These are phyloP conservation scores for Saccharomycopsis sp. DNA, from an alignment of 805 yeast species.

Conservation along the genomic window DNA sequence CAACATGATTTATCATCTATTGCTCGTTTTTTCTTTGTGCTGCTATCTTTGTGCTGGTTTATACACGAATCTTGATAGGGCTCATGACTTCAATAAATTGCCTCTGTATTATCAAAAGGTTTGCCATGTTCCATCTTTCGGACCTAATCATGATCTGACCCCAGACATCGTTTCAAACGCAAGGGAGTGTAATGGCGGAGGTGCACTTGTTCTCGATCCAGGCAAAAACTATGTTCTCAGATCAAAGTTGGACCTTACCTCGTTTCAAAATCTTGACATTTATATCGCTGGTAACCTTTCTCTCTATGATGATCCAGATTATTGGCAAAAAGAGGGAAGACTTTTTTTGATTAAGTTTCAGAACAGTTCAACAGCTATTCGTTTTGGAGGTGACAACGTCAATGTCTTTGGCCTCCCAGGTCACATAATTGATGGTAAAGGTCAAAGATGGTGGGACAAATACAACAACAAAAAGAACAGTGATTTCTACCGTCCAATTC, in stretches of 20 bases:
- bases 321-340: constrained; percentile 15
- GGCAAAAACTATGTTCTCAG: constrained; percentile 4
- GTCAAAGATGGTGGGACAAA: constrained; percentile 22
- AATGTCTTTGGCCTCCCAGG: constrained; percentile 21
- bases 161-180: constrained; percentile 10
- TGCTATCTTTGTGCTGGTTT: too few species aligned
- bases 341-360: constrained; percentile 7
- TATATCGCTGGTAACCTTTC: constrained; percentile 11
- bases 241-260: constrained; percentile 8
- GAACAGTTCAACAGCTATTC: constrained; percentile 14
- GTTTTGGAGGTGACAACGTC: constrained; percentile 15
- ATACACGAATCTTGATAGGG: too few species aligned
- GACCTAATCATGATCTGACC: not conserved
- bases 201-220: constrained; percentile 11
- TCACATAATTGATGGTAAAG: constrained; percentile 20
- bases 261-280: constrained; percentile 10
- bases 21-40: too few species aligned
- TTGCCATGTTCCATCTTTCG: constrained; percentile 6
- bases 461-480: constrained; percentile 20
- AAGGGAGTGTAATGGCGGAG: constrained; percentile 8
- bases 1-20: too few species aligned
- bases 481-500: constrained; percentile 18
- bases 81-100: not conserved
- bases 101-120: constrained; percentile 6
- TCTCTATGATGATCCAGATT: constrained; percentile 10